Conservation (phyloP, 768 basidiomycete species). For the Tricholoma sp. region DNA sequence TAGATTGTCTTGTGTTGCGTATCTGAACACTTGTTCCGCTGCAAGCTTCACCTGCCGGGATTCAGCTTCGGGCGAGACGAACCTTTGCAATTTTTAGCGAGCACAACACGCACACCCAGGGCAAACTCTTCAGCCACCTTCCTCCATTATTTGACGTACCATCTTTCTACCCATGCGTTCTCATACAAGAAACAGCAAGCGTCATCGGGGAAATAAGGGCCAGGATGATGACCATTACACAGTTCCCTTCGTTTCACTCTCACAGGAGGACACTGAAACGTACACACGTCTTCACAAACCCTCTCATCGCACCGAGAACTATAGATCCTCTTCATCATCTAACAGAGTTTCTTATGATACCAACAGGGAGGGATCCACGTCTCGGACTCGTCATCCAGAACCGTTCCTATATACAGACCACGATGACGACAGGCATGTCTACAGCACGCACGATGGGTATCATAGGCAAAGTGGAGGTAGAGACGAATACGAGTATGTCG, state of each 20-base stretch:
- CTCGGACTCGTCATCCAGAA: slow-evolving; percentile 47
- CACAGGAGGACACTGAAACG: slow-evolving; percentile 46
- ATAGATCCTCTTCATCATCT: slow-evolving; percentile 40
- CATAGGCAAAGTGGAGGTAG: slow-evolving; percentile 37
- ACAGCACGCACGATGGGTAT: slow-evolving; percentile 38
- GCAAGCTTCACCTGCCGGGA: slow-evolving; percentile 2
- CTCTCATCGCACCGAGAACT: slow-evolving; percentile 43
- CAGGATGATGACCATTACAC: slow-evolving; percentile 44
- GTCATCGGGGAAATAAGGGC: slow-evolving; percentile 48
- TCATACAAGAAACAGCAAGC: slow-evolving; percentile 42
- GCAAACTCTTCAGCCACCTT: slow-evolving; percentile 18
- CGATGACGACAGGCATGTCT: slow-evolving; percentile 41
- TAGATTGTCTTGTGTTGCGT: slow-evolving; percentile 9
- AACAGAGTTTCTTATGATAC: slow-evolving; percentile 38
- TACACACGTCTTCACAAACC: slow-evolving; percentile 47
- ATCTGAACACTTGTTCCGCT: slow-evolving; percentile 10
- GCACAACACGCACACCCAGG: slow-evolving; percentile 27
- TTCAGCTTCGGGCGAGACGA: slow-evolving; percentile 17
- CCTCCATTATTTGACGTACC: slow-evolving; percentile 16
- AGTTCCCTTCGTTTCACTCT: slow-evolving; percentile 16
- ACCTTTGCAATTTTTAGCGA: slow-evolving; percentile 28
- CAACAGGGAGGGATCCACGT: slow-evolving; percentile 47
- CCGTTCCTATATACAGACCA: slow-evolving; percentile 44
- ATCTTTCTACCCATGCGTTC: slow-evolving; percentile 33
- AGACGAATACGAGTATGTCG: slow-evolving; percentile 40